Percentiles rank a stretch among this genome's conserved stretches.
These are phyloP conservation scores for Fusarium caatingaense DNA, from an alignment of 2,329 filamentous ascomycete genomes.

Conservation along the genomic window DNA sequence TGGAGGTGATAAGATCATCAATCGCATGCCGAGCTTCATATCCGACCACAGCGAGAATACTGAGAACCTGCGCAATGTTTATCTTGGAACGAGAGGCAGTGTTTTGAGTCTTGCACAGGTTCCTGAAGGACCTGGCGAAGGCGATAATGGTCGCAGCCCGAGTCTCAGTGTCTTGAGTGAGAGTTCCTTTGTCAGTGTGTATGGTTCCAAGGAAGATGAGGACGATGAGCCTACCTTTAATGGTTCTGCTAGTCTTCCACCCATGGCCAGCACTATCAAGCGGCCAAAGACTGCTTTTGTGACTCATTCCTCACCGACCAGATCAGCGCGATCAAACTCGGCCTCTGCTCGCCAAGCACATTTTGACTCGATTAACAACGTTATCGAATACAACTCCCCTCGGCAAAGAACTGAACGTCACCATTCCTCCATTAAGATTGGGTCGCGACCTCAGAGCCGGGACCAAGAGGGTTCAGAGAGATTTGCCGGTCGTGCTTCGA, in stretches of 20 bases:
- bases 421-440: slow-evolving; percentile 45
- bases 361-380: slow-evolving; percentile 60
- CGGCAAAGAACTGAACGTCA: slow-evolving; percentile 61
- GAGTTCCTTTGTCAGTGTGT: slow-evolving; percentile 74
- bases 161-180: slow-evolving; percentile 73
- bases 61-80: slow-evolving; percentile 70
- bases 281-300: slow-evolving; percentile 41
- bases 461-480: slow-evolving; percentile 39
- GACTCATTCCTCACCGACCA: slow-evolving; percentile 18
- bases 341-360: slow-evolving; percentile 49
- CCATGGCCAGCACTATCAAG: slow-evolving; percentile 31
- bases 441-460: slow-evolving; percentile 48
- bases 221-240: slow-evolving; percentile 50
- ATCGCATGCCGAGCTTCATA: slow-evolving; percentile 73
- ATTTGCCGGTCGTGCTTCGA: slow-evolving; percentile 27
- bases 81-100: slow-evolving; percentile 63
- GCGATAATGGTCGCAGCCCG: slow-evolving; percentile 58
- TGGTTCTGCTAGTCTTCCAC: slow-evolving; percentile 38
- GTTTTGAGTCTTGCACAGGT: slow-evolving; percentile 62
- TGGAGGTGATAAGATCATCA: slow-evolving; percentile 55
- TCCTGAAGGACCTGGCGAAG: slow-evolving; percentile 52
- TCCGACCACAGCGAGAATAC: slow-evolving; percentile 70
- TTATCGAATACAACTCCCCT: slow-evolving; percentile 60
- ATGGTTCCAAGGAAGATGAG: slow-evolving; percentile 60
- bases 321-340: slow-evolving; percentile 47